Conservation (phyloP, 1,284 basidiomycete species). For the Earliella scabrosa region DNA sequence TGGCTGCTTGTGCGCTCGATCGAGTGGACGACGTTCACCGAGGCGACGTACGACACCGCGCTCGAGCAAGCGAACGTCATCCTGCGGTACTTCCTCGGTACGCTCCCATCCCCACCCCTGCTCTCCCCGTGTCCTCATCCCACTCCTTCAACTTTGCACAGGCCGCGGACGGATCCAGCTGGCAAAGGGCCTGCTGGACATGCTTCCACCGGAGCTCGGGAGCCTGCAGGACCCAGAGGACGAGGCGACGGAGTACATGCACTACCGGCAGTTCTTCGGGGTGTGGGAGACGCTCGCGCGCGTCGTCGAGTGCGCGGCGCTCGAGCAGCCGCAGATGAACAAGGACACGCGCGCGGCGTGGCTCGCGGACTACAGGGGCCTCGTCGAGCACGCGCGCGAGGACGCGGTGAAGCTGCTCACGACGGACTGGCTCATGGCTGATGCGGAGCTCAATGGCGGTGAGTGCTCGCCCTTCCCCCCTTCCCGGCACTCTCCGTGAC, state of each 20-base stretch:
- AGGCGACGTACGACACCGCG: conserved; percentile 77
- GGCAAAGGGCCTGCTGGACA: conserved; percentile 66
- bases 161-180: conserved; percentile 76
- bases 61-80: conserved; percentile 87
- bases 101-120: conserved; percentile 25
- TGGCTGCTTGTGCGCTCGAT: conserved; percentile 81
- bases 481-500: not conserved
- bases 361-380: conserved; percentile 63
- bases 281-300: conserved; percentile 68
- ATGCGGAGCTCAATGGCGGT: conserved; percentile 50
- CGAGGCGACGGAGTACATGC: conserved; percentile 68
- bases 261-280: conserved; percentile 75
- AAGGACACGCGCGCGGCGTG: conserved; percentile 63
- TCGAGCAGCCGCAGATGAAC: conserved; percentile 56
- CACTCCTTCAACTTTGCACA: conserved; percentile 35
- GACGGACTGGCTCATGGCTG: conserved; percentile 73
- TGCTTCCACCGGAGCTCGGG: conserved; percentile 70
- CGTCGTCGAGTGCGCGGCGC: conserved; percentile 59
- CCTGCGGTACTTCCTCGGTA: conserved; percentile 87
- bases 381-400: conserved; percentile 63
- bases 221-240: conserved; percentile 64
- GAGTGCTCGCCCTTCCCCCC: too few species aligned
- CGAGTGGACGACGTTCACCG: conserved; percentile 91
- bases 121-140: not conserved
- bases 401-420: conserved; percentile 70